Base-by-base conservation (phyloP, 2,329 filamentous ascomycete species). In the Dothistroma septosporum region DNA sequence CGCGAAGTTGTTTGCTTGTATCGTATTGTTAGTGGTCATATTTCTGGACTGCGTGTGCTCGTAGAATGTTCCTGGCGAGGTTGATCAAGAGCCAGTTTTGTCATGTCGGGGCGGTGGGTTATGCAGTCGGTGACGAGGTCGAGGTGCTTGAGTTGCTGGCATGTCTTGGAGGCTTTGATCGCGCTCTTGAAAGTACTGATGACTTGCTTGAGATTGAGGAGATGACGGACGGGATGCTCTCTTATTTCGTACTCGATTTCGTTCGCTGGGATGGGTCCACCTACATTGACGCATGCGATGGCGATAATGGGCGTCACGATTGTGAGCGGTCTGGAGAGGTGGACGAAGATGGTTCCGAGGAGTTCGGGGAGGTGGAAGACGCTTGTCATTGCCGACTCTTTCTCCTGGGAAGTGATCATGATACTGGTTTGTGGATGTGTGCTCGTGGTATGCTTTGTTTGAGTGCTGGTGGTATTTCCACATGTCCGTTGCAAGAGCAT, bases 351-450 rank as follows among this genome's bases (percentile, higher is more conserved):
- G 16, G 2, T 33, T 28, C 35, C 50, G 50, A 53, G 24, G 8
- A 33, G 50, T 21, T 53, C 50, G 35, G 50, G 50, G 12, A 53
- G 24, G n/a, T 16, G n/a, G 50, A 53, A 35, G 22, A 53, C 50
- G 21, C 37, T 12, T 7, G 37, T 4, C 37, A 16, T 12, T n/a
- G 37, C 24, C 24, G 24, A 28, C 24, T 28, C 3, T 28, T 28
- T 28, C 3, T 28, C 24, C 24, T 28, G 3, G 24, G 37, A 44
- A n/a, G 37, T 12, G 7, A 8, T 7, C 37, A 44, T 44, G 12
- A 2, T 44, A 16, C 10, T 41, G 37, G 8, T 41, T n/a, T n/a
- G 7, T 12, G n/a, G 5, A 14, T 44, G 37, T 7, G 4, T 44
- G 12, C 16, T 12, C 37, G 37, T 44, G 33, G 33, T 37, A 11